Percentiles rank a stretch among this genome's conserved stretches.
Evolutionary conservation across 495 filamentous ascomycete genomes (phyloP).

Genomic region (Neurospora terricola): DNA sequence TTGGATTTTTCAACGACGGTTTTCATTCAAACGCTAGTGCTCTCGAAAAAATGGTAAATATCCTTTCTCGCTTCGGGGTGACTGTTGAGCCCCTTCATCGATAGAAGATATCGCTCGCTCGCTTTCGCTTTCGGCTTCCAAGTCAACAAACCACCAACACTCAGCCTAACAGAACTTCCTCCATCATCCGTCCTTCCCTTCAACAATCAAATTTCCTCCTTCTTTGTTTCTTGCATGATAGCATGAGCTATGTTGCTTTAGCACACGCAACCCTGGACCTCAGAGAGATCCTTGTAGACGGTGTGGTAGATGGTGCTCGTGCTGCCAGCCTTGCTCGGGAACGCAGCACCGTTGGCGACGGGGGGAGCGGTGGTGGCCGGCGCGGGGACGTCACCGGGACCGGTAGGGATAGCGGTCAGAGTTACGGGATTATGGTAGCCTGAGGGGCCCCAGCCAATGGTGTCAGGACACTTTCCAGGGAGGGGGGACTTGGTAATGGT

Average conservation of each 20-base stretch:
- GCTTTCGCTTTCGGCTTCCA: background rate
- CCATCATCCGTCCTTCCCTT: background rate
- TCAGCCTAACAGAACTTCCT: background rate
- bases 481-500: background rate
- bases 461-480: constrained; percentile 18
- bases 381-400: background rate
- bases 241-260: background rate
- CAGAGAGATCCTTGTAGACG: constrained; percentile 17
- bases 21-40: background rate
- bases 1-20: background rate
- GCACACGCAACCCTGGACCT: constrained; percentile 7
- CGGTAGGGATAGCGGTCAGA: constrained; percentile 7
- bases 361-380: constrained; percentile 5
- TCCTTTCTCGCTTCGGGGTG: background rate
- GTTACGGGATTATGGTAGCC: constrained; percentile 17
- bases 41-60: background rate
- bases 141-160: background rate
- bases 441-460: constrained; percentile 18
- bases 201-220: background rate
- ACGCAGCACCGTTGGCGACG: background rate
- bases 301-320: constrained; percentile 19
- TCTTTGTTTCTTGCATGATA: background rate
- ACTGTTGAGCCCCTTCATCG: background rate
- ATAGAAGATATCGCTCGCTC: background rate
- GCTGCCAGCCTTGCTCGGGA: background rate